These are phyloP conservation scores for Kwoniella heveanensis DNA, from an alignment of 768 basidiomycete genomes.

Conservation along the genomic window DNA sequence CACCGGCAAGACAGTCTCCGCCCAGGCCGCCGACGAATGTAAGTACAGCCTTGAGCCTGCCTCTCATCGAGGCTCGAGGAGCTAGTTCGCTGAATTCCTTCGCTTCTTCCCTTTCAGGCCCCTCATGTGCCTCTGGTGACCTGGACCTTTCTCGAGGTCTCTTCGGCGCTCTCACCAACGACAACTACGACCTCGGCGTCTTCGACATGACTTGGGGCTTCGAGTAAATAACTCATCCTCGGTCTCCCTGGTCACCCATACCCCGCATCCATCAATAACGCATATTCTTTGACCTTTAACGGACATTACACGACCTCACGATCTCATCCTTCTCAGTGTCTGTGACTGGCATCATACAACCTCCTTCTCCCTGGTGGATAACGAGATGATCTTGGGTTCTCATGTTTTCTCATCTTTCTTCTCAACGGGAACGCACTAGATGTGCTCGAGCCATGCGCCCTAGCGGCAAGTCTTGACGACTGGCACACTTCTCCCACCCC, in stretches of 20 bases:
- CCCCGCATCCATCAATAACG: background rate
- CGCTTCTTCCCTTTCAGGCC: too few relatives aligned
- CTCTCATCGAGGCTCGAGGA: too few relatives aligned
- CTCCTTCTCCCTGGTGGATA: background rate
- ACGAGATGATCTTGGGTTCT: background rate
- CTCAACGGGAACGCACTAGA: background rate
- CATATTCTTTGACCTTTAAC: background rate
- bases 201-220: slow-evolving; percentile 24
- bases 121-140: slow-evolving; percentile 41
- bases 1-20: slow-evolving; percentile 19
- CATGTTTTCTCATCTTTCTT: background rate
- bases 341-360: too few relatives aligned
- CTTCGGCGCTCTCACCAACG: slow-evolving; percentile 35
- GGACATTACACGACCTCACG: background rate
- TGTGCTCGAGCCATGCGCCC: background rate
- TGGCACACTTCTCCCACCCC: background rate
- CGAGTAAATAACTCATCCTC: slow-evolving; percentile 7
- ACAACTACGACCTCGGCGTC: slow-evolving; percentile 30
- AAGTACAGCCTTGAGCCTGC: too few relatives aligned
- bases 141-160: slow-evolving; percentile 48
- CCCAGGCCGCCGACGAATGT: slow-evolving; percentile 24
- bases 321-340: too few relatives aligned
- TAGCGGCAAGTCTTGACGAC: background rate
- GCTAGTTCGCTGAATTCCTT: too few relatives aligned
- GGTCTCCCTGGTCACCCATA: background rate